Base-by-base conservation (phyloP, 164 flowering plant species). In the Akebia trifoliata region DNA sequence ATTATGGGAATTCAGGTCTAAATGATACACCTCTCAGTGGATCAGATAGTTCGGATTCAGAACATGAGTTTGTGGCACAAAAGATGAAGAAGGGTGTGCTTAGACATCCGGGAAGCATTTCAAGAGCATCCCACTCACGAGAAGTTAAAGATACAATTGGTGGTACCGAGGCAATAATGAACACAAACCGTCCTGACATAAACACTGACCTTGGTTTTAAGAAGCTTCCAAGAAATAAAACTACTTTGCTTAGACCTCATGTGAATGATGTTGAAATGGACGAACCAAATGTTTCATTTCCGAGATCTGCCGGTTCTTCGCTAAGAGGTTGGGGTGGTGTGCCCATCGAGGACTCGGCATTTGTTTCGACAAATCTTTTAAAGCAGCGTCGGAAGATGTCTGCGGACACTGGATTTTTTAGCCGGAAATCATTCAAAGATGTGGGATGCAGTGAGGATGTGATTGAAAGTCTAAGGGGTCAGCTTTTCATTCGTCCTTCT, bases 381-480 rank as follows among this genome's bases (percentile, higher is more conserved):
- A 57, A 60, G 59, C 64, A 62, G 44, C 35, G 39, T 39, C 55
- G 43, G 38, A 76, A 72, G 40, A 22, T 56, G 11, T 61, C 76
- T 4, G 43, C 58, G 22, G 75, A 57, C 20, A 50, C 45, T 51
- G 87, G 71, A 7, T 93, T 93, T 73, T 87, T 81, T 50, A 85
- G 95, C 58, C 62, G 76, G 53, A 82, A 84, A 61, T 69, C 85
- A 17, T 93, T 89, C 64, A 69, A 31, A 54, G 91, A 82, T 34
- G 31, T 87, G 53, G 95, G 94, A 0, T 89, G 91, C 72, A 72
- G 45, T 68, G 84, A 82, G 0, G 72, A 77, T 57, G 67, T 93
- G 78, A 81, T 85, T 56, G 75, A 82, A 38, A 72, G 85, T 54
- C 69, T 93, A 14, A 81, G 68, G 60, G 71, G 31, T 39, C 91